phyloP scores from a whole-genome alignment of 495 filamentous ascomycete genomes.

The Xylaria nigripes region DNA sequence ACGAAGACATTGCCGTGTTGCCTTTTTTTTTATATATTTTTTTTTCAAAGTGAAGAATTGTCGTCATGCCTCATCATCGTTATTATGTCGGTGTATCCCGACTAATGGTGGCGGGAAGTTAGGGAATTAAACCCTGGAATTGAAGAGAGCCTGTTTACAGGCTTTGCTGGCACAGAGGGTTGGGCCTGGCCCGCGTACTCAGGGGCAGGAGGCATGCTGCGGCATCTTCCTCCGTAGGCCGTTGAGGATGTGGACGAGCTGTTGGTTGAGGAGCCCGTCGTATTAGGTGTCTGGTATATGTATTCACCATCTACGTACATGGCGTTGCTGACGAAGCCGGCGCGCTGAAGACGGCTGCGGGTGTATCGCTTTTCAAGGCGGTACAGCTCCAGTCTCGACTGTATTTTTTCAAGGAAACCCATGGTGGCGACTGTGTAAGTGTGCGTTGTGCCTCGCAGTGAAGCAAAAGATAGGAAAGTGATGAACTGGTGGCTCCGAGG shows the following conservation, averaged over 20 bases:
- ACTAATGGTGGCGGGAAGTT: slow-evolving; percentile 20
- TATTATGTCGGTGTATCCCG: slow-evolving; percentile 10
- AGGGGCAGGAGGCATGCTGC: slow-evolving; percentile 12
- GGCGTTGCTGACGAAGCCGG: slow-evolving; percentile 75
- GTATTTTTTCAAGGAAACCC: slow-evolving; percentile 42
- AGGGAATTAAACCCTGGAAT: slow-evolving; percentile 41
- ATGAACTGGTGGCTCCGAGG: not conserved
- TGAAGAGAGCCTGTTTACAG: slow-evolving; percentile 37
- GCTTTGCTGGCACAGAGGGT: slow-evolving; percentile 22
- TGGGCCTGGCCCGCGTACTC: slow-evolving; percentile 12
- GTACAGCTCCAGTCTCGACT: slow-evolving; percentile 73
- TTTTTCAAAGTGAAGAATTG: not conserved
- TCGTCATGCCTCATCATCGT: slow-evolving; percentile 10
- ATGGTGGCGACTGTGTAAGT: slow-evolving; percentile 10
- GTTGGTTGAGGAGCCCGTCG: slow-evolving; percentile 40
- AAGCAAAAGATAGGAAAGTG: not conserved
- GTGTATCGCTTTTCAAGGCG: slow-evolving; percentile 90
- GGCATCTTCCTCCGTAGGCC: slow-evolving; percentile 13
- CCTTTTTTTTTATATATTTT: not conserved
- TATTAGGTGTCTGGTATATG: slow-evolving; percentile 52
- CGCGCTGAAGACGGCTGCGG: slow-evolving; percentile 69
- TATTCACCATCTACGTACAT: slow-evolving; percentile 92
- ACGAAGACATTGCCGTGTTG: not conserved
- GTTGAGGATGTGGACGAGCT: slow-evolving; percentile 27
- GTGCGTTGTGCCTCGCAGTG: not conserved